Evolutionary conservation across 345 rosid genomes (phyloP).

Genomic region (Xanthoceras sorbifolium): DNA sequence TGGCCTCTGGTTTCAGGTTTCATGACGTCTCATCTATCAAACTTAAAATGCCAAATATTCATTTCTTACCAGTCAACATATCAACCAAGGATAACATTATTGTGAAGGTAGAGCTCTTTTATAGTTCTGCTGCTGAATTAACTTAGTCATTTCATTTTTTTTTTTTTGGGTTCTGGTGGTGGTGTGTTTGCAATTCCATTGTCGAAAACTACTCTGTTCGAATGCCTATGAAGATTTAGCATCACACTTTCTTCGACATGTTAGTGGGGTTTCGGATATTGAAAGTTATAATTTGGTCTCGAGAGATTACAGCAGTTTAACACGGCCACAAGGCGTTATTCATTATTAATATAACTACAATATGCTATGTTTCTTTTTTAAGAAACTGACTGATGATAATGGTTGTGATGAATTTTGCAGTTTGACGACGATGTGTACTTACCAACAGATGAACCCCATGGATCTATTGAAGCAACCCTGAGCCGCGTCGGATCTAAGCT

Average conservation of each 20-base stretch:
- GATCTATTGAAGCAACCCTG: conserved; percentile 82
- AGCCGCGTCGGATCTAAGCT: conserved; percentile 74
- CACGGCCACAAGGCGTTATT: background rate
- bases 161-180: background rate
- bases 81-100: conserved; percentile 65
- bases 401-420: conserved; percentile 43
- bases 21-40: conserved; percentile 65
- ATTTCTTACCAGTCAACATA: conserved; percentile 85
- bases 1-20: conserved; percentile 47
- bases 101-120: conserved; percentile 62
- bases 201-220: background rate
- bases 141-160: background rate
- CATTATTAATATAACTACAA: background rate
- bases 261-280: background rate
- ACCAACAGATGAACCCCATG: conserved; percentile 94
- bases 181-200: too few species aligned
- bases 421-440: conserved; percentile 79
- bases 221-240: background rate
- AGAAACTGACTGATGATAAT: background rate
- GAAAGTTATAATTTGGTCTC: too few species aligned
- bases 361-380: background rate
- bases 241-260: background rate
- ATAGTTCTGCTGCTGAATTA: background rate
- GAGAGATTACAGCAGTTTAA: background rate
- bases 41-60: conserved; percentile 89